phyloP scores from a whole-genome alignment of 768 basidiomycete genomes.

The Rhizopogon salebrosus region DNA sequence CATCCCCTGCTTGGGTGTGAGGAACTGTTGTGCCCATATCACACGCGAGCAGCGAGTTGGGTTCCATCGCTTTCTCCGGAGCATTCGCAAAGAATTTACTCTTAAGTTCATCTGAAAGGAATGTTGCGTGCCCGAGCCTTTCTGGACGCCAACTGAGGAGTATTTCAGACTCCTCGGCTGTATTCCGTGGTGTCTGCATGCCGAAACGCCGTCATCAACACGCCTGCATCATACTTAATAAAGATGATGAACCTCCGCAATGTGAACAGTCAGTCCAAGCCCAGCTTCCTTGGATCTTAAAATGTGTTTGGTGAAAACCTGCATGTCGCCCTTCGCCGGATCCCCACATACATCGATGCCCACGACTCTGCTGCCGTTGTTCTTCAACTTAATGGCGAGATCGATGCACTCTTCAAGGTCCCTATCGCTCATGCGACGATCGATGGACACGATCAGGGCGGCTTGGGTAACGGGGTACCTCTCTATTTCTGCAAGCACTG shows the following conservation, averaged over 20 bases:
- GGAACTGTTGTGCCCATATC: not conserved
- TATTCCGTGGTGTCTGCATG: conserved; percentile 40
- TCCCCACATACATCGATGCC: conserved; percentile 82
- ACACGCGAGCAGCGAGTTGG: not conserved
- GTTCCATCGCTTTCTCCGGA: conserved; percentile 13
- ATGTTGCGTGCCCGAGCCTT: conserved; percentile 79
- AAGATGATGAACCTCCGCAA: conserved; percentile 61
- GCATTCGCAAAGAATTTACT: conserved; percentile 41
- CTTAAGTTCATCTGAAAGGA: conserved; percentile 58
- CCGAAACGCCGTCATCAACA: not conserved
- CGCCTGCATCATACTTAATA: not conserved
- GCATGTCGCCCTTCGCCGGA: conserved; percentile 56
- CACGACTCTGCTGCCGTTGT: conserved; percentile 57
- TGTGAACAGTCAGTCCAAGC: conserved; percentile 72
- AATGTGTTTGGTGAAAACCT: conserved; percentile 46
- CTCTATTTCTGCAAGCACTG: conserved; percentile 63
- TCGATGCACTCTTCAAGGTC: conserved; percentile 52
- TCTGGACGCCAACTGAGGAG: conserved; percentile 61
- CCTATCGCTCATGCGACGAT: conserved; percentile 55
- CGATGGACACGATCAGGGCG: conserved; percentile 70
- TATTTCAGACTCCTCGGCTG: conserved; percentile 50
- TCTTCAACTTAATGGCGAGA: conserved; percentile 49
- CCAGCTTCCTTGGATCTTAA: conserved; percentile 51
- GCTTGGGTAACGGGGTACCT: conserved; percentile 45
- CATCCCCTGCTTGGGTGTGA: not conserved